phyloP scores from a whole-genome alignment of 345 rosid genomes.

The Hibiscus mutabilis region DNA sequence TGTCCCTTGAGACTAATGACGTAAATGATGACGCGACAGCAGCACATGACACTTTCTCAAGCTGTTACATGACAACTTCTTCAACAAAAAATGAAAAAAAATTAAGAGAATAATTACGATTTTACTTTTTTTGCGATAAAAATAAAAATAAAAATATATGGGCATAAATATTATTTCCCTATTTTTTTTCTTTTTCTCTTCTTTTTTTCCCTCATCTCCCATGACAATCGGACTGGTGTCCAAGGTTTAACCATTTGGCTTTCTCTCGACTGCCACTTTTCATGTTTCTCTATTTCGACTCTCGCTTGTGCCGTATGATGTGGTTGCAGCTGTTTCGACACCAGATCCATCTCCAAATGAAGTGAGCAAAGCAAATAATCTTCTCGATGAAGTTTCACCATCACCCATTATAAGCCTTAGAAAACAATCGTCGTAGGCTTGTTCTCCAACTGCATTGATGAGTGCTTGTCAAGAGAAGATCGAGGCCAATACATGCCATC shows the following conservation, averaged over 20 bases:
- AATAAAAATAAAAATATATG: too few species aligned
- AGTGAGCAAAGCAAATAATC: constrained; percentile 43
- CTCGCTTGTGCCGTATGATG: constrained; percentile 25
- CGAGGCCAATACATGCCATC: constrained; percentile 36
- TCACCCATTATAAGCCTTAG: constrained; percentile 51
- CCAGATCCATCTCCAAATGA: constrained; percentile 35
- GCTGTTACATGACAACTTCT: too few species aligned
- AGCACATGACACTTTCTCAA: too few species aligned
- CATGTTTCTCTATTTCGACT: constrained; percentile 26
- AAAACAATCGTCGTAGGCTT: constrained; percentile 45
- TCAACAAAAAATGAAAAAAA: too few species aligned
- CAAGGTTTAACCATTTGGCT: constrained; percentile 21
- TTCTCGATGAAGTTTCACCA: constrained; percentile 17
- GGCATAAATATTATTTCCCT: too few species aligned
- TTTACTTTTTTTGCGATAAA: too few species aligned
- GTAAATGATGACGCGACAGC: too few species aligned
- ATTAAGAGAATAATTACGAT: too few species aligned
- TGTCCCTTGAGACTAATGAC: too few species aligned
- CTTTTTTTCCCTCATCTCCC: too few species aligned
- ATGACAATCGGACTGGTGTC: too few species aligned
- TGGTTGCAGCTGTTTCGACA: constrained; percentile 20
- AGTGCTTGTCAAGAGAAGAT: constrained; percentile 26
- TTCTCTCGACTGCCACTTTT: constrained; percentile 30
- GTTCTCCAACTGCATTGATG: constrained; percentile 10
- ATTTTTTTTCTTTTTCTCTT: too few species aligned